Conservation (phyloP, 192 early-diverging fungal species). For the Umbelopsis isabellina region DNA sequence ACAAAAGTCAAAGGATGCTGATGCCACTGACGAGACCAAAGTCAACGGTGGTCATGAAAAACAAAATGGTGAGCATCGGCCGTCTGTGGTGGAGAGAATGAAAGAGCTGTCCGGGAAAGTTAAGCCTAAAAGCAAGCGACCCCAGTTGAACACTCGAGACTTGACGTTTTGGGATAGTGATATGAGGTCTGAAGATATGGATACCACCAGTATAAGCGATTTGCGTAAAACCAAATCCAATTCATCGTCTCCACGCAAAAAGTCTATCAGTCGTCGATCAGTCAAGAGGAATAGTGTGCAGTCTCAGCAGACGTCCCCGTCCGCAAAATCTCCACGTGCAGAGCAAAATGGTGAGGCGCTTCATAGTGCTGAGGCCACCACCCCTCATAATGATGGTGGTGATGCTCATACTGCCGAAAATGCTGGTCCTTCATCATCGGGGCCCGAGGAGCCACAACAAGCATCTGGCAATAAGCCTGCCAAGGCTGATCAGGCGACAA, state of each 20-base stretch:
- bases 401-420: too few species aligned
- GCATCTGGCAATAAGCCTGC: background rate
- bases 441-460: too few species aligned
- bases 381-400: too few species aligned
- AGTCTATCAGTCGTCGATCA: background rate
- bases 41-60: too few species aligned
- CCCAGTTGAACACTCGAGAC: constrained; percentile 13
- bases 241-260: background rate
- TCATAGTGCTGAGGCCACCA: too few species aligned
- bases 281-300: background rate
- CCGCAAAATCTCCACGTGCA: background rate
- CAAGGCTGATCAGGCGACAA: background rate
- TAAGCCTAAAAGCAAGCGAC: background rate
- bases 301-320: background rate
- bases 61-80: too few species aligned
- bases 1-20: too few species aligned
- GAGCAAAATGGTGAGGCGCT: too few species aligned
- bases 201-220: constrained; percentile 19
- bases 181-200: constrained; percentile 10
- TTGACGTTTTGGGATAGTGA: constrained; percentile 19
- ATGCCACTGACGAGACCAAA: too few species aligned
- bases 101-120: background rate
- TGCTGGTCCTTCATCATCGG: too few species aligned
- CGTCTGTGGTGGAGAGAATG: background rate
- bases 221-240: constrained; percentile 10